Conservation (phyloP, 139 green algal genomes). For the Yamagishiella unicocca region DNA sequence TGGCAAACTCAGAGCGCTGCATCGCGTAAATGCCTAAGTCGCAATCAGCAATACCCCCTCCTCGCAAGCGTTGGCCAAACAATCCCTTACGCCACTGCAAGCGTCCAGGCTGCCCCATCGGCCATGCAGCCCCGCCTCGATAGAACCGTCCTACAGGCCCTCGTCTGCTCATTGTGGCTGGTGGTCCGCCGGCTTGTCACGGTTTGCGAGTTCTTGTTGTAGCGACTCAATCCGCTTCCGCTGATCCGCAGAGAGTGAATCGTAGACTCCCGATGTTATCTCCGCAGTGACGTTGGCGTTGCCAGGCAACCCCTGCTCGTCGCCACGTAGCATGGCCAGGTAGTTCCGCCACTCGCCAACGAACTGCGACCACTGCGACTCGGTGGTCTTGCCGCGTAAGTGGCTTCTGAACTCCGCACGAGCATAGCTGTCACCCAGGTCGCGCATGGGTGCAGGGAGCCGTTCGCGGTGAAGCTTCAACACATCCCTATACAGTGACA, state of each 20-base stretch:
- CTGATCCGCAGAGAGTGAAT: slow-evolving; percentile 66
- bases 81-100: too few relatives aligned
- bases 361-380: slow-evolving; percentile 82
- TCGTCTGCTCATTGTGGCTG: too few relatives aligned
- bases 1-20: too few relatives aligned
- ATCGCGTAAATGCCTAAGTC: too few relatives aligned
- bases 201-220: slow-evolving; percentile 47
- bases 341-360: slow-evolving; percentile 79
- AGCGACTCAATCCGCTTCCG: slow-evolving; percentile 67
- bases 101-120: too few relatives aligned
- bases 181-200: not conserved
- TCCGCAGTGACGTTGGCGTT: slow-evolving; percentile 45
- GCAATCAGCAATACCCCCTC: too few relatives aligned
- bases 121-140: too few relatives aligned
- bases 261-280: slow-evolving; percentile 53
- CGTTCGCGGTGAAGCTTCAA: slow-evolving; percentile 73
- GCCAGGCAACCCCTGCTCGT: not conserved
- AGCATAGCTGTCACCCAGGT: slow-evolving; percentile 79
- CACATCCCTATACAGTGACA: slow-evolving; percentile 74
- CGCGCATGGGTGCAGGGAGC: slow-evolving; percentile 77
- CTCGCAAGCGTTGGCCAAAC: too few relatives aligned
- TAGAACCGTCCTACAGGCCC: too few relatives aligned
- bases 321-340: slow-evolving; percentile 62
- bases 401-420: slow-evolving; percentile 78
- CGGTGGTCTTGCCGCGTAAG: slow-evolving; percentile 66